Percentiles rank a stretch among this genome's conserved stretches.
Evolutionary conservation across 441 rosid species (phyloP).

Genomic region (Populus hybrid): DNA sequence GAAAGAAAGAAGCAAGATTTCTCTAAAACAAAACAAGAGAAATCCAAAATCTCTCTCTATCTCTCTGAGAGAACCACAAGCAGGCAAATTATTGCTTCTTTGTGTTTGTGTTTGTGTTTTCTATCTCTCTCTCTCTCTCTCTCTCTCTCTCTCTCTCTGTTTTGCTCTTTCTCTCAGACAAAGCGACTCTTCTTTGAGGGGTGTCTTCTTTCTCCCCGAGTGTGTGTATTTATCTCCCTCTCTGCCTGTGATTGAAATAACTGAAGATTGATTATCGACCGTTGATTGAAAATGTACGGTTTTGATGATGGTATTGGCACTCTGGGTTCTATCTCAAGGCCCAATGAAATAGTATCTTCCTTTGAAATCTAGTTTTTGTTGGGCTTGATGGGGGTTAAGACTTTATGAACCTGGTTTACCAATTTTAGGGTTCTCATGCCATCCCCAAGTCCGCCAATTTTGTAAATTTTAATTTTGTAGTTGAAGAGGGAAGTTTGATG

Average conservation of each 20-base stretch:
- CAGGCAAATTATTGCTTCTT: background rate
- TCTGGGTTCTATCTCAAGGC: background rate
- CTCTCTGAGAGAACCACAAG: background rate
- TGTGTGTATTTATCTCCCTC: constrained; percentile 9
- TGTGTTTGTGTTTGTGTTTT: background rate
- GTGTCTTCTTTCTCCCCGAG: background rate
- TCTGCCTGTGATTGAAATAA: constrained; percentile 11
- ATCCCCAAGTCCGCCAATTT: background rate
- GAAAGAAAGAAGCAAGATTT: background rate
- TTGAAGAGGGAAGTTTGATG: too few relatives aligned
- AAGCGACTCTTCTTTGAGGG: background rate
- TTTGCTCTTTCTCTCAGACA: background rate
- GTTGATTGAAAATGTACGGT: constrained; percentile 19
- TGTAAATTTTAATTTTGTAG: too few relatives aligned
- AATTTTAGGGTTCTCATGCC: too few relatives aligned
- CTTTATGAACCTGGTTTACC: background rate
- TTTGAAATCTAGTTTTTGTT: too few relatives aligned
- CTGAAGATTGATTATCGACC: constrained; percentile 13
- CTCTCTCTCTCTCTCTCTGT: background rate
- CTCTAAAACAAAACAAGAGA: background rate
- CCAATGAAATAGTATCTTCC: background rate
- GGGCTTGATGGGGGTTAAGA: background rate
- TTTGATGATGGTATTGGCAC: constrained; percentile 4
- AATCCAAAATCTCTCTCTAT: background rate
- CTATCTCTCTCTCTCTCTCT: background rate